These are phyloP conservation scores for Rhododendron ovatum DNA, from an alignment of 148 eudicot genomes.

Conservation along the genomic window DNA sequence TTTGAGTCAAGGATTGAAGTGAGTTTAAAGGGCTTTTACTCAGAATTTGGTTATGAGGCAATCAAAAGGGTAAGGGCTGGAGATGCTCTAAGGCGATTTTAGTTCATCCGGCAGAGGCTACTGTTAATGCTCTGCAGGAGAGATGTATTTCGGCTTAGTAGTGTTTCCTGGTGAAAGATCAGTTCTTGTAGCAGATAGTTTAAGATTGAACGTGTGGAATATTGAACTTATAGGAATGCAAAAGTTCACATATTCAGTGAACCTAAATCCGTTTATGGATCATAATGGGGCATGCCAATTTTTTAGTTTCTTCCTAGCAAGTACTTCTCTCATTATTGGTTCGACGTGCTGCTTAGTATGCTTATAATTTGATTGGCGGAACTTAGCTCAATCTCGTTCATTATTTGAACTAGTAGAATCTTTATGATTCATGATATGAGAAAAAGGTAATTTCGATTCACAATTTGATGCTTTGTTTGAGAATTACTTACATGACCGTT, in stretches of 20 bases:
- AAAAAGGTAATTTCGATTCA: background rate
- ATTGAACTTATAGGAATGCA: background rate
- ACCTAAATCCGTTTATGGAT: background rate
- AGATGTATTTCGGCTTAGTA: background rate
- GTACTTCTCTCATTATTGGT: background rate
- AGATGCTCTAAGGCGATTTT: background rate
- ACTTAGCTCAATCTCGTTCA: background rate
- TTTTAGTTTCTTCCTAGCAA: background rate
- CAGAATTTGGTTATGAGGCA: too few relatives aligned
- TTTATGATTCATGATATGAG: background rate
- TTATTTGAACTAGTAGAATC: background rate
- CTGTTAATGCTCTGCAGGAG: background rate
- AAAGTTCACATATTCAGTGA: background rate
- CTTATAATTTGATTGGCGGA: background rate
- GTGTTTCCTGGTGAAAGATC: background rate
- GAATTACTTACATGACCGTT: background rate
- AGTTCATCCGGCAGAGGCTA: background rate
- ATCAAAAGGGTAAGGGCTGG: too few relatives aligned
- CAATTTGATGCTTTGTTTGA: background rate
- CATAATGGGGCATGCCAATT: background rate
- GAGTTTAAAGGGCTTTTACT: too few relatives aligned
- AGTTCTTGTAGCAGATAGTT: background rate
- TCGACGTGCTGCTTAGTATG: background rate
- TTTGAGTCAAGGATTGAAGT: too few relatives aligned
- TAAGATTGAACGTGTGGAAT: background rate